Conservation (phyloP, 768 basidiomycete genomes). For the Lentinula sp. region DNA sequence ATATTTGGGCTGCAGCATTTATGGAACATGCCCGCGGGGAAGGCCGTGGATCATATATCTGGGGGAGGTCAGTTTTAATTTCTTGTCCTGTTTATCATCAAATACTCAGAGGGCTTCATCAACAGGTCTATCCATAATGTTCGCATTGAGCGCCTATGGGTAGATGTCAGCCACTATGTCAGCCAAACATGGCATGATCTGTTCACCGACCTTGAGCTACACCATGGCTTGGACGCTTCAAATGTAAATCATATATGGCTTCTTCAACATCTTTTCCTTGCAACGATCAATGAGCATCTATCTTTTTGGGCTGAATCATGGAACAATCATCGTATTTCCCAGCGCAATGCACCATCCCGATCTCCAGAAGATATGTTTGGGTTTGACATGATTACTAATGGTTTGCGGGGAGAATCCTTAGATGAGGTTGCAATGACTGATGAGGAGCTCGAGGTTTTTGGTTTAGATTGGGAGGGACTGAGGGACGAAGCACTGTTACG, state of each 20-base stretch:
- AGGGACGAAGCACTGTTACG: constrained; percentile 5
- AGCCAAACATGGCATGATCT: constrained; percentile 18
- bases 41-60: constrained; percentile 24
- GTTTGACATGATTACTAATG: neutral
- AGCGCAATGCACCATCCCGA: neutral
- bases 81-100: neutral
- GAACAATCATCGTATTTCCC: neutral
- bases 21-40: neutral
- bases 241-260: neutral
- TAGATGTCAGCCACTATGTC: neutral
- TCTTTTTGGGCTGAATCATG: too few species aligned
- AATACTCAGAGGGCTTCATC: neutral
- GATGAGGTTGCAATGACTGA: neutral
- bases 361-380: constrained; percentile 5
- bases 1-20: too few species aligned
- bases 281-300: too few species aligned
- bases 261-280: too few species aligned
- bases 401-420: neutral
- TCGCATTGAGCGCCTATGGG: neutral
- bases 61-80: constrained; percentile 19
- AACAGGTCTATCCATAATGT: constrained; percentile 3
- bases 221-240: constrained; percentile 12
- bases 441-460: constrained; percentile 10
- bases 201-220: constrained; percentile 15
- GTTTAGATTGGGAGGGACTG: constrained; percentile 8